Evolutionary conservation across 108 stramenopile genomes (phyloP).

Genomic region (Skeletonema tropicum): DNA sequence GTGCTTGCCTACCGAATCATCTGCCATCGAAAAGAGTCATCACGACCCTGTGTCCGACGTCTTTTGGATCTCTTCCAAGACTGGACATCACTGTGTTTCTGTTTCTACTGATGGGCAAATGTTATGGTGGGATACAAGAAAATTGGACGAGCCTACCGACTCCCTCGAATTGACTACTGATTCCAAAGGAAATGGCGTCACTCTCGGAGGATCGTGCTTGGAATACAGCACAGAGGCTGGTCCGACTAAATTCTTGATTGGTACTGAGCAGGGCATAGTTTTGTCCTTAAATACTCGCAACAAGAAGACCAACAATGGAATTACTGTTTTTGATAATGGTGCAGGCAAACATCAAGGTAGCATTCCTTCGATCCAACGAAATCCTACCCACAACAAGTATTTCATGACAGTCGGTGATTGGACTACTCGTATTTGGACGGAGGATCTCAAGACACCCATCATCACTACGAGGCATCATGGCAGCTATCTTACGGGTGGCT

Average conservation of each 20-base stretch:
- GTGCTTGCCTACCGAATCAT: constrained; percentile 67
- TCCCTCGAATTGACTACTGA: constrained; percentile 60
- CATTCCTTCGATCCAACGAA: constrained; percentile 86
- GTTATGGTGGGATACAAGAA: constrained; percentile 92
- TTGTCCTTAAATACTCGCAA: constrained; percentile 79
- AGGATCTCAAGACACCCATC: constrained; percentile 86
- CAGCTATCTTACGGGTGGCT: constrained; percentile 80
- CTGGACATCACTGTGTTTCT: constrained; percentile 82
- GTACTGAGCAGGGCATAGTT: constrained; percentile 90
- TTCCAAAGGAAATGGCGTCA: constrained; percentile 67
- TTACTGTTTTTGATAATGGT: constrained; percentile 78
- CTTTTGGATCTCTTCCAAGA: constrained; percentile 90
- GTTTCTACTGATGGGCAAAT: constrained; percentile 88
- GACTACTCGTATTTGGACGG: constrained; percentile 87
- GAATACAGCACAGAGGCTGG: constrained; percentile 91
- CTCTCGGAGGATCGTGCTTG: constrained; percentile 79
- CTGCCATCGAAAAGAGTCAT: constrained; percentile 85
- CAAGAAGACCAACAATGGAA: constrained; percentile 82
- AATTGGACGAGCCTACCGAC: constrained; percentile 79
- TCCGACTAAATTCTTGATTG: constrained; percentile 87
- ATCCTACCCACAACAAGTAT: constrained; percentile 84
- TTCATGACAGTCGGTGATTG: constrained; percentile 93
- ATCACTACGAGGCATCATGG: constrained; percentile 81
- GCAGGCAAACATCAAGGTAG: constrained; percentile 87
- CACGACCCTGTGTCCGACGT: constrained; percentile 92